Base-by-base conservation (phyloP, 2,329 filamentous ascomycete species). In the Aphanocladium album region DNA sequence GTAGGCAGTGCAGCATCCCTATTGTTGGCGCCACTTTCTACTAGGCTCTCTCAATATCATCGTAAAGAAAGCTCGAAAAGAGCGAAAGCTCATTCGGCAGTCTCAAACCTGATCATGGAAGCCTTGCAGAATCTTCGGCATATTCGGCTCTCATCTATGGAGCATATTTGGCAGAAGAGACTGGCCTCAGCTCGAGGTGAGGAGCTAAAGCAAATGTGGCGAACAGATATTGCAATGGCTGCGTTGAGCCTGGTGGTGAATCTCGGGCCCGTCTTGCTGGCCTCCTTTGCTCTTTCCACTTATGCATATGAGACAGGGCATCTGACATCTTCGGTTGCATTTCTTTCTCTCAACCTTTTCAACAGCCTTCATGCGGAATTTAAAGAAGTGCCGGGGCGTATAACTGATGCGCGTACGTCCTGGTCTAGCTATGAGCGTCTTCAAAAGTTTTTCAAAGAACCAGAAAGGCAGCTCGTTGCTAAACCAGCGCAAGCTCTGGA, bases 131-230 rank as follows among this genome's bases (percentile, higher is more conserved):
- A 52, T n/a, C 60, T 64, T 17, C 60, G 60, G 3, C 47, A 60
- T 25, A 64, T 64, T 46, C 56, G 62, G 2, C 56, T 64, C 9
- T 60, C 60, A 9, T 64, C 62, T 7, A 49, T 57, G 57, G 62
- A 64, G 37, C 46, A 23, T 2, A 14, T 54, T 11, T 64, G 60
- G 62, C 17, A 62, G 33, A 14, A n/a, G 23, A 30, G 45, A 19
- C 37, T 62, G 2, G 12, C 45, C 16, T n/a, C 23, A 2, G 14
- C 37, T 12, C 57, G 60, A 30, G 46, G 50, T 8, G 17, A 35
- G n/a, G 60, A 64, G 43, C 45, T 62, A 2, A 25, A 49, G 16
- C 35, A 62, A 17, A 62, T 62, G 46, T 62, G 60, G 56, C 17
- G 17, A 12, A 11, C 55, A n/a, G 62, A 53, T 21, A 45, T 52